phyloP scores from a whole-genome alignment of 2,329 filamentous ascomycete species.

The Penicillium concentricum region DNA sequence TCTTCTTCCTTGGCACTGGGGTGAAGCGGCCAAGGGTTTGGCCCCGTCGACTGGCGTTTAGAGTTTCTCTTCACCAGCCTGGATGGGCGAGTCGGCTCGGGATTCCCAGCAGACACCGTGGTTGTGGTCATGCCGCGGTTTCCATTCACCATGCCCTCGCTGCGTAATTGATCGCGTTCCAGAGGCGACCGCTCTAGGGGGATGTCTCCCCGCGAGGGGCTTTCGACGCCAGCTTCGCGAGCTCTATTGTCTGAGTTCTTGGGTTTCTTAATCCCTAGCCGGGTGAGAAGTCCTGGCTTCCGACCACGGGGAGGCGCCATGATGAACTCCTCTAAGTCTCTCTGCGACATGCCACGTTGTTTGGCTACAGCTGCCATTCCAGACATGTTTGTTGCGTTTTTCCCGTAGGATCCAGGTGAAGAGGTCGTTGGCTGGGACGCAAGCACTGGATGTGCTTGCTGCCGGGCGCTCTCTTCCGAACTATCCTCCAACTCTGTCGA shows the following conservation, averaged over 20 bases:
- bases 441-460: constrained; percentile 26
- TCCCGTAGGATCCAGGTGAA: constrained; percentile 27
- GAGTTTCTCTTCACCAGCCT: constrained; percentile 31
- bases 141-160: constrained; percentile 23
- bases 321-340: constrained; percentile 37
- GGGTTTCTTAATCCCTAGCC: constrained; percentile 32
- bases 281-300: constrained; percentile 33
- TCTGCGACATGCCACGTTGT: constrained; percentile 58
- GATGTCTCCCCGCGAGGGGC: constrained; percentile 62
- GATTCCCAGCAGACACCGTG: constrained; percentile 20
- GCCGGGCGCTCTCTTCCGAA: constrained; percentile 50
- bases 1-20: neutral
- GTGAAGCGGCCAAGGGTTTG: constrained; percentile 30
- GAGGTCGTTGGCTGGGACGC: constrained; percentile 23
- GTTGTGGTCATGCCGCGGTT: constrained; percentile 15
- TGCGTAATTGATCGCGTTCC: constrained; percentile 42
- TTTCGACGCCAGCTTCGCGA: constrained; percentile 56
- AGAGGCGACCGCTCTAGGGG: constrained; percentile 59
- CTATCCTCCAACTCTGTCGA: constrained; percentile 63
- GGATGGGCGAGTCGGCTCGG: constrained; percentile 18
- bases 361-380: constrained; percentile 36
- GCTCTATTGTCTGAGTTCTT: constrained; percentile 40
- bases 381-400: constrained; percentile 37
- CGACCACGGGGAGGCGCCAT: constrained; percentile 30
- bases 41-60: constrained; percentile 18